Percentiles rank a stretch among this genome's conserved stretches.
These are phyloP conservation scores for Myxozyma lipomycoides DNA, from an alignment of 805 yeast species.

Conservation along the genomic window DNA sequence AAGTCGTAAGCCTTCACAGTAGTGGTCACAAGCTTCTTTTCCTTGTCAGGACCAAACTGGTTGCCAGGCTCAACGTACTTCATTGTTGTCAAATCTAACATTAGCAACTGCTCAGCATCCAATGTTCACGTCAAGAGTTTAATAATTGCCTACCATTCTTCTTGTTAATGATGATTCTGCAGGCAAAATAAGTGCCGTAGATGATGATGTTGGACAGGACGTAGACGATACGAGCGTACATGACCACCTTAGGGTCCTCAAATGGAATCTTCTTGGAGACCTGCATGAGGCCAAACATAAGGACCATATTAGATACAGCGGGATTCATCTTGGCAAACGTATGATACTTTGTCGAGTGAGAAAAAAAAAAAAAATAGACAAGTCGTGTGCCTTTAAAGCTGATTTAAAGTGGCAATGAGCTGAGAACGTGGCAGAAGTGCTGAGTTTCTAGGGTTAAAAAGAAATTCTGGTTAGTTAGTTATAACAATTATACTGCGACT, in stretches of 20 bases:
- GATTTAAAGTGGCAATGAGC: background rate
- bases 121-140: background rate
- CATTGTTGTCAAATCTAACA: conserved; percentile 68
- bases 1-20: conserved; percentile 94
- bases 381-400: background rate
- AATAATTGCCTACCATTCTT: conserved; percentile 55
- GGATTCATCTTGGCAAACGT: conserved; percentile 78
- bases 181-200: conserved; percentile 60
- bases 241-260: conserved; percentile 71
- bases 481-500: no score
- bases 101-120: no score
- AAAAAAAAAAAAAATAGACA: background rate
- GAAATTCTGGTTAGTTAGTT: no score
- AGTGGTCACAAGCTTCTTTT: conserved; percentile 73
- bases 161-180: conserved; percentile 55
- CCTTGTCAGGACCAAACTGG: conserved; percentile 71
- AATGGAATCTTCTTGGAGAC: conserved; percentile 82
- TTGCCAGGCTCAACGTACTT: conserved; percentile 86
- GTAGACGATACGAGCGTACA: conserved; percentile 74
- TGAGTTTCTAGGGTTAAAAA: no score
- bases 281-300: conserved; percentile 97
- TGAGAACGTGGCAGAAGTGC: background rate
- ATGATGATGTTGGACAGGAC: conserved; percentile 61
- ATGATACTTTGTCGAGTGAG: background rate
- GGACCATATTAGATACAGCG: conserved; percentile 73